These are phyloP conservation scores for Ceraceosorus guamensis DNA, from an alignment of 1,284 basidiomycete genomes.

Conservation along the genomic window DNA sequence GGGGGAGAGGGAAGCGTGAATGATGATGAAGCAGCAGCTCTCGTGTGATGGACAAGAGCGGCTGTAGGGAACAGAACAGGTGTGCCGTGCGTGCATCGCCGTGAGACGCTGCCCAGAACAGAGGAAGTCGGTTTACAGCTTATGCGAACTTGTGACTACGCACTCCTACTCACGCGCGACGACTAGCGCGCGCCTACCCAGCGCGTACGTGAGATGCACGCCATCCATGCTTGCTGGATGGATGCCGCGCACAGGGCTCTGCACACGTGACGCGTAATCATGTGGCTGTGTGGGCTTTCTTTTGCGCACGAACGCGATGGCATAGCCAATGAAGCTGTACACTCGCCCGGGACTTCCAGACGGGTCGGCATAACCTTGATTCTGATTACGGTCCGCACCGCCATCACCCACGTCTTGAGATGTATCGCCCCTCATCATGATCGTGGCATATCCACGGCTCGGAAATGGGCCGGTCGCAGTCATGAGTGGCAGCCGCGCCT, in stretches of 20 bases:
- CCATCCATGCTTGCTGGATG: not conserved
- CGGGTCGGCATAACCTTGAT: too few species aligned
- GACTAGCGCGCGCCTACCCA: not conserved
- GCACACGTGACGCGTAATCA: not conserved
- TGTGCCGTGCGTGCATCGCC: conserved; percentile 15
- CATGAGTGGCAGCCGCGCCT: too few species aligned
- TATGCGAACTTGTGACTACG: not conserved
- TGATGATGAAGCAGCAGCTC: not conserved
- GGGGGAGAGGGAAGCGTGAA: too few species aligned
- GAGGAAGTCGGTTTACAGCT: conserved; percentile 4
- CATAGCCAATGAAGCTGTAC: not conserved
- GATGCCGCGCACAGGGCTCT: not conserved
- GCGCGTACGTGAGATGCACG: not conserved
- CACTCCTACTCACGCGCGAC: not conserved
- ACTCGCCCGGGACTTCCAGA: not conserved
- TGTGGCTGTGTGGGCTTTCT: not conserved
- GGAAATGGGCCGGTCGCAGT: too few species aligned
- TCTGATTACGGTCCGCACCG: too few species aligned
- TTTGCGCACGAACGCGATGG: not conserved
- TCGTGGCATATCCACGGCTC: too few species aligned
- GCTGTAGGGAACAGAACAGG: conserved; percentile 14
- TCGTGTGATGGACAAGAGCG: conserved; percentile 13
- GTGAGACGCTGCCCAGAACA: conserved; percentile 20
- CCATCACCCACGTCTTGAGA: too few species aligned
- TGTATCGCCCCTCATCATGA: too few species aligned